phyloP scores from a whole-genome alignment of 2,329 filamentous ascomycete species.

The Trichoderma atroviride region DNA sequence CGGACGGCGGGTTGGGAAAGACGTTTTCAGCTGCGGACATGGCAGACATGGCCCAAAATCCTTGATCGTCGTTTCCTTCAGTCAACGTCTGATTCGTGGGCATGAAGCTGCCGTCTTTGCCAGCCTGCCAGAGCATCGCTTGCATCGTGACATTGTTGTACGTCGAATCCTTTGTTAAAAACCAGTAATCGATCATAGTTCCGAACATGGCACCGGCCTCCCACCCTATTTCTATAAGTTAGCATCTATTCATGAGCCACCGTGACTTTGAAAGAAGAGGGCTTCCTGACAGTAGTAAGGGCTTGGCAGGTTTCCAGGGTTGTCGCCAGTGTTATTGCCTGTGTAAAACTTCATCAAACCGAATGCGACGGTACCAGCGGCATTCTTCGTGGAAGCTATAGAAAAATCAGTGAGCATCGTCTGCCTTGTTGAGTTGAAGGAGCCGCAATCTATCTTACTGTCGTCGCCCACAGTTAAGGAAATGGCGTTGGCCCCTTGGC shows the following conservation, averaged over 20 bases:
- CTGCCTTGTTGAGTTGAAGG: not conserved
- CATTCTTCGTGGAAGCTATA: slow-evolving; percentile 54
- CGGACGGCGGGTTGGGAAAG: slow-evolving; percentile 67
- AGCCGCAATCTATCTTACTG: slow-evolving; percentile 10
- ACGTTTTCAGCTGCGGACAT: slow-evolving; percentile 78
- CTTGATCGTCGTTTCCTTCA: slow-evolving; percentile 74
- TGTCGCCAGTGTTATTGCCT: slow-evolving; percentile 62
- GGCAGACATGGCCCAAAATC: slow-evolving; percentile 83
- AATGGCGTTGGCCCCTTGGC: slow-evolving; percentile 20
- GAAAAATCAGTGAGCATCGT: not conserved
- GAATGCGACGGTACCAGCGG: slow-evolving; percentile 51
- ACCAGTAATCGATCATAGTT: slow-evolving; percentile 72
- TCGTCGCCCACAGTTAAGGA: not conserved
- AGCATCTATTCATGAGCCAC: slow-evolving; percentile 30
- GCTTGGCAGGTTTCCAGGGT: slow-evolving; percentile 59
- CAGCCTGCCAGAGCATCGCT: slow-evolving; percentile 63
- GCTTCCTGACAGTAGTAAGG: slow-evolving; percentile 63
- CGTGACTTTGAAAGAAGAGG: slow-evolving; percentile 30
- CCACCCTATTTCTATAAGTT: slow-evolving; percentile 55
- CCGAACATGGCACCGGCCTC: slow-evolving; percentile 73
- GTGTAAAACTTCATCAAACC: slow-evolving; percentile 55
- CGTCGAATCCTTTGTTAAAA: slow-evolving; percentile 65
- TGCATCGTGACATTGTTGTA: slow-evolving; percentile 64
- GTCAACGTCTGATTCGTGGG: slow-evolving; percentile 65
- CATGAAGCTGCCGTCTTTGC: slow-evolving; percentile 65